These are phyloP conservation scores for Solanum chaucha DNA, from an alignment of 257 asterid species.

Conservation along the genomic window DNA sequence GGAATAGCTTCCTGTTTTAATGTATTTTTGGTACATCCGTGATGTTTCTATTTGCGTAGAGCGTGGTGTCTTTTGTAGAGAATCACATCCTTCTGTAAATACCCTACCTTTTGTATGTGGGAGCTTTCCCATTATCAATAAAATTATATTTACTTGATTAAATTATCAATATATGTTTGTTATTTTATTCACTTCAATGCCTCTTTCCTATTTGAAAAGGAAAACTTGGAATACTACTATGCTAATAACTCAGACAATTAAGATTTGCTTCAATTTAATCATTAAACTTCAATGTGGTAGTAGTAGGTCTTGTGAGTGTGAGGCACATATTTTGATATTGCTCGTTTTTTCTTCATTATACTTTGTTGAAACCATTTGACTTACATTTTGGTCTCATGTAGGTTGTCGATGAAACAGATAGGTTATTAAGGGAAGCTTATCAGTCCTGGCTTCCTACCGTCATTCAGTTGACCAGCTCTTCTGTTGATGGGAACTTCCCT, in stretches of 20 bases:
- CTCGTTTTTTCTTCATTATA: not conserved
- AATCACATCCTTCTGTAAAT: not conserved
- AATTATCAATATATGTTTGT: not conserved
- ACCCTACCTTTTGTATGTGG: not conserved
- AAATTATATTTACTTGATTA: not conserved
- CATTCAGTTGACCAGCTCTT: conserved; percentile 38
- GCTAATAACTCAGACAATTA: not conserved
- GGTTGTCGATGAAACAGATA: conserved; percentile 94
- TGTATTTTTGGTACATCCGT: not conserved
- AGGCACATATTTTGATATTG: not conserved
- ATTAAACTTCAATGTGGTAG: not conserved
- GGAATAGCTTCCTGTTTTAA: not conserved
- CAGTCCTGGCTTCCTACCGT: conserved; percentile 94
- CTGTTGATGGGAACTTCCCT: conserved; percentile 16
- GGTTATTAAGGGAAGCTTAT: conserved; percentile 82
- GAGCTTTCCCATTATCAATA: not conserved
- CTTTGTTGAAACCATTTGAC: not conserved
- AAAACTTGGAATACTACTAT: not conserved
- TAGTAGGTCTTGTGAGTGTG: not conserved
- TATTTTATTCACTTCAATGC: not conserved
- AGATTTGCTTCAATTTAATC: not conserved
- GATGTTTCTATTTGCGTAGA: not conserved
- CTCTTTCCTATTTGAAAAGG: not conserved
- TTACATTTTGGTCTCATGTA: conserved; percentile 13
- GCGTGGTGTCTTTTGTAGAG: not conserved